These are phyloP conservation scores for Somion occarium DNA, from an alignment of 1,284 basidiomycete genomes.

Conservation along the genomic window DNA sequence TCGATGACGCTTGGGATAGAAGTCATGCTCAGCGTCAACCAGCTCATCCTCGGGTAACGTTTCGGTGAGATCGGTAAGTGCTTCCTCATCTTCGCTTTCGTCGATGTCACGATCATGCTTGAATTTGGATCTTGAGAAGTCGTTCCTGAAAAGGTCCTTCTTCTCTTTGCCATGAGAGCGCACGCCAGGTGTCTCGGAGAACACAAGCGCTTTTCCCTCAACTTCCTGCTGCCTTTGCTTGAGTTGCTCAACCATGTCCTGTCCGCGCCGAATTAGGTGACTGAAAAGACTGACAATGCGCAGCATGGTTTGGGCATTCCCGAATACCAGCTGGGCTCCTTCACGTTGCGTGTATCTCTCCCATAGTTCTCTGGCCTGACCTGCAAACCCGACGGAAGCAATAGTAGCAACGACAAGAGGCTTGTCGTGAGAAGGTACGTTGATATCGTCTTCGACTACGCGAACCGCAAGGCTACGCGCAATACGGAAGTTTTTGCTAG, in stretches of 20 bases:
- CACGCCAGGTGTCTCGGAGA: no score
- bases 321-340: conserved; percentile 38
- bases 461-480: conserved; percentile 44
- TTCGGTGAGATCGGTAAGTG: neutral
- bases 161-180: no score
- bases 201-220: no score
- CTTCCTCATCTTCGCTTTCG: neutral
- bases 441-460: conserved; percentile 34
- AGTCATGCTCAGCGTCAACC: neutral
- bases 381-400: conserved; percentile 44
- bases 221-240: no score
- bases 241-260: neutral
- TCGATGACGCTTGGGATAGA: neutral
- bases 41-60: neutral
- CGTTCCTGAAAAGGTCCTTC: neutral
- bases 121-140: neutral
- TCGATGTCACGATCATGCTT: neutral
- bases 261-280: neutral
- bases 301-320: conserved; percentile 43
- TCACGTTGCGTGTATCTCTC: conserved; percentile 42
- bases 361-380: conserved; percentile 49
- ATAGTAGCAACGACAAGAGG: conserved; percentile 41
- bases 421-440: conserved; percentile 39
- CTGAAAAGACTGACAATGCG: conserved; percentile 52
- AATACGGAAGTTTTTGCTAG: conserved; percentile 34